Evolutionary conservation across 2,329 filamentous ascomycete genomes (phyloP), one percentile per base, ranked within the genome.

Genomic region (Bertia moriformis): DNA sequence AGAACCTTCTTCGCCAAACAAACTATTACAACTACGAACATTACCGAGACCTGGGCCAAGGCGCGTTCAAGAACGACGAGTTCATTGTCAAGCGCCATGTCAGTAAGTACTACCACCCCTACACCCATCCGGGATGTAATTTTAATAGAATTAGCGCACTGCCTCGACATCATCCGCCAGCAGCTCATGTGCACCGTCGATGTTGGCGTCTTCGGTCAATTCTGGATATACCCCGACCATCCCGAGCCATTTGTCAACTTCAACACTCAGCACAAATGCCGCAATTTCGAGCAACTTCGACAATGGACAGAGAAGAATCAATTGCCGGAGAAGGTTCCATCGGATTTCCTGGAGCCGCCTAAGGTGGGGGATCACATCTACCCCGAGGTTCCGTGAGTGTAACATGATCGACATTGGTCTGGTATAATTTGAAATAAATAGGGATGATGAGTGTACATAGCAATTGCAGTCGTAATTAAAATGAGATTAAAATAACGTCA

Each of bases 1-100:
- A 66, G 59, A 67, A 73, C 43, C 59, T 73, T 7, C 50, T 74
- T 2, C 64, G 69, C 0, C 62, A 72, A 50, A 53, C 60, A 0
- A 52, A 71, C 5, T 63, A 65, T 47, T 71, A 65, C 52, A 73
- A 71, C 46, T 66, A 69, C 40, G 61, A 69, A 14, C 68, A 75
- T 48, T 79, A 79, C 51, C 62, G 62, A 43, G 48, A 49, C 0
- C 46, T 63, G 18, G 65, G 66, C 3, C 48, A 61, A 17, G 67
- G 71, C 2, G 65, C 70, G 0, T 80, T 78, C 46, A 49, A 51
- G 14, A 77, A 78, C 46, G 60, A 66, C 3, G 69, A 72, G 15
- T 52, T 58, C 24, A 67, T 78, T 33, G 52, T 78, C 4, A 62
- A 61, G 18, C 58, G 63, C 2, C 75, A 80, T 49, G 60, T 74